Evolutionary conservation across 1,284 basidiomycete species (phyloP).

Genomic region (Veloporphyrellus conicus): DNA sequence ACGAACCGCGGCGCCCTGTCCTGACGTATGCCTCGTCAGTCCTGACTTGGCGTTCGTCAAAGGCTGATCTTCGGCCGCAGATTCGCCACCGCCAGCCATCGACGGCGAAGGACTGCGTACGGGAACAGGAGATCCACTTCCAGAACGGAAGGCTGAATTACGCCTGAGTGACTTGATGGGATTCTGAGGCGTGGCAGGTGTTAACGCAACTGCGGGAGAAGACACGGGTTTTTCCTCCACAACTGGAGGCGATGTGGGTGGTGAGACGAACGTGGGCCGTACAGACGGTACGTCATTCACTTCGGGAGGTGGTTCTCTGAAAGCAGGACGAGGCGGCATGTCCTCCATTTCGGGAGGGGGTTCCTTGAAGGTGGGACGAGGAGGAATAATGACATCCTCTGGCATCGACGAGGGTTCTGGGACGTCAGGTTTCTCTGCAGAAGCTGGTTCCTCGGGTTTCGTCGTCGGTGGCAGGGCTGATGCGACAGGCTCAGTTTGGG

Average conservation of each 20-base stretch:
- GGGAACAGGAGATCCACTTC: constrained; percentile 31
- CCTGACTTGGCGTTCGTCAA: constrained; percentile 30
- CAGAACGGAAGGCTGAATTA: constrained; percentile 28
- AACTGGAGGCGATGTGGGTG: constrained; percentile 33
- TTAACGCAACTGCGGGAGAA: constrained; percentile 38
- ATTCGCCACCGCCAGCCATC: constrained; percentile 26
- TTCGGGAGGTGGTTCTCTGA: constrained; percentile 41
- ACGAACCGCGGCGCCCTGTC: constrained; percentile 47
- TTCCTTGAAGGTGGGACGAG: constrained; percentile 33
- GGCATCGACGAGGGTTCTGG: constrained; percentile 16
- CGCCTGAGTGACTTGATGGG: constrained; percentile 36
- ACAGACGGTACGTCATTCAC: constrained; percentile 33
- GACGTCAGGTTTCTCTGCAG: not conserved
- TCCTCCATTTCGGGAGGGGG: constrained; percentile 34
- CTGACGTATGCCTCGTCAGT: constrained; percentile 42
- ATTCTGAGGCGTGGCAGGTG: constrained; percentile 46
- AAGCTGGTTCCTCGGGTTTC: constrained; percentile 10
- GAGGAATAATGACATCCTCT: constrained; percentile 31
- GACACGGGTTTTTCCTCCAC: constrained; percentile 26
- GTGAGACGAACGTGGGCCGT: constrained; percentile 26
- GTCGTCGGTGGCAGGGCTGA: not conserved
- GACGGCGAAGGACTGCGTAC: constrained; percentile 46
- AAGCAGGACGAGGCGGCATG: constrained; percentile 36
- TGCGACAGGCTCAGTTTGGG: constrained; percentile 26
- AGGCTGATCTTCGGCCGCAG: constrained; percentile 35